Conservation (phyloP, 1,284 basidiomycete genomes). For the Kalmanozyma brasiliensis region DNA sequence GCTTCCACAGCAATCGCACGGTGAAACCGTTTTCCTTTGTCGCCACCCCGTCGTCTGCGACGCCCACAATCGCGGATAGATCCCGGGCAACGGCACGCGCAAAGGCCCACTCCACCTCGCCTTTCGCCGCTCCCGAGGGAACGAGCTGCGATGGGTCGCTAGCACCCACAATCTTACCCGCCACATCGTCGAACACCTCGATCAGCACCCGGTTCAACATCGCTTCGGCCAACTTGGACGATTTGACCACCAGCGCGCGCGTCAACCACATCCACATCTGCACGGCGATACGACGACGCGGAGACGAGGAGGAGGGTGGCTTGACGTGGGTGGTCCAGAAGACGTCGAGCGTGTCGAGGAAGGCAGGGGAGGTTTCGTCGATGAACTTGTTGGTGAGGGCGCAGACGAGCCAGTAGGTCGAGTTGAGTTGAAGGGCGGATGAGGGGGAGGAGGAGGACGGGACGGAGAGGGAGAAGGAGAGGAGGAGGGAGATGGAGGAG, state of each 20-base stretch:
- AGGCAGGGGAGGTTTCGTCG: conserved; percentile 26
- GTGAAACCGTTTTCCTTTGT: conserved; percentile 56
- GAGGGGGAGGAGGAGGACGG: conserved; percentile 3
- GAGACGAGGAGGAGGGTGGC: background rate
- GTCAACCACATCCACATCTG: conserved; percentile 59
- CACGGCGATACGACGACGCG: conserved; percentile 20
- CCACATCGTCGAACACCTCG: conserved; percentile 46
- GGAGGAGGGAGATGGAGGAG: conserved; percentile 14
- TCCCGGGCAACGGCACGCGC: conserved; percentile 27
- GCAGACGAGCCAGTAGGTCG: conserved; percentile 21
- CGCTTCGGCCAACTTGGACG: conserved; percentile 32
- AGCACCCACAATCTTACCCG: conserved; percentile 3
- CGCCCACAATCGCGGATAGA: conserved; percentile 35
- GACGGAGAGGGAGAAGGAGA: conserved; percentile 27
- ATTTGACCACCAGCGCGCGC: conserved; percentile 52
- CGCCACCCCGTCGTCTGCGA: conserved; percentile 45
- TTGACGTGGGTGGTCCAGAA: conserved; percentile 45
- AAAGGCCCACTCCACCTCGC: conserved; percentile 31
- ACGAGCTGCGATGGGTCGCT: conserved; percentile 5
- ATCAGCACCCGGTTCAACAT: conserved; percentile 54
- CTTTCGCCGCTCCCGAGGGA: background rate
- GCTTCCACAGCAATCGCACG: conserved; percentile 73
- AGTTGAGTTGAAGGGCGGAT: conserved; percentile 30
- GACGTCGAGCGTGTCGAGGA: conserved; percentile 37
- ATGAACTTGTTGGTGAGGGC: conserved; percentile 57